Base-by-base conservation (phyloP, 495 filamentous ascomycete species). In the Chaetomium tenue region DNA sequence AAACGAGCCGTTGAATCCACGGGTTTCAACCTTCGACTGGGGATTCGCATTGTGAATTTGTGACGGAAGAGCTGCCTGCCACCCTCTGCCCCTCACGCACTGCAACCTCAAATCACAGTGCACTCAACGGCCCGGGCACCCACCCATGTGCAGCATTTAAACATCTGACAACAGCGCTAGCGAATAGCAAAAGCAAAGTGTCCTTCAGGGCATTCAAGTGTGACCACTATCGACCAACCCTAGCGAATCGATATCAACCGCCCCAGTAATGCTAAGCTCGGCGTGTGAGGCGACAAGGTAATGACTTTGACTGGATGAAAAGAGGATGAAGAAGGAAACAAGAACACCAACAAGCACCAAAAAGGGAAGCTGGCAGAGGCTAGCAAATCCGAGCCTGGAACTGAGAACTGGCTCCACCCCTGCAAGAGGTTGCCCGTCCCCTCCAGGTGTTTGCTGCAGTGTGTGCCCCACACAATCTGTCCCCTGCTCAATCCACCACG, bases 191-290 rank as follows among this genome's bases (percentile, higher is more conserved):
- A 16, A 59, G 16, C 5, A 55, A 54, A 26, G 7, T 25, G n/a
- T 25, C 46, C 25, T 40, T 18, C 28, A 46, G 51, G 6, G 22
- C 37, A 28, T 28, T 40, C 56, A 60, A 20, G 16, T 2, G 18
- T 18, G n/a, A 11, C 52, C 3, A 44, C 11, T 4, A 3, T 25
- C 15, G 56, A 44, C 58, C 33, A 46, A 37, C 16, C 48, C 44
- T 48, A 52, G 52, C 58, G 58, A 66, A 61, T 62, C 30, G 52
- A 66, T 52, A 33, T 13, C 23, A 37, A 22, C 48, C 56, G 57
- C 39, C 40, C 40, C 56, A 40, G 58, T 28, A 60, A 15, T 51
- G 15, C 22, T 1, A 61, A 6, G 28, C 15, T 22, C 22, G 47
- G n/a, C 13, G 22, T 62, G 53, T 44, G 48, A 40, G n/a, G 16